Percentiles rank a stretch among this genome's conserved stretches.
Evolutionary conservation across 495 filamentous ascomycete genomes (phyloP).

Genomic region (Aspergillus diversus): DNA sequence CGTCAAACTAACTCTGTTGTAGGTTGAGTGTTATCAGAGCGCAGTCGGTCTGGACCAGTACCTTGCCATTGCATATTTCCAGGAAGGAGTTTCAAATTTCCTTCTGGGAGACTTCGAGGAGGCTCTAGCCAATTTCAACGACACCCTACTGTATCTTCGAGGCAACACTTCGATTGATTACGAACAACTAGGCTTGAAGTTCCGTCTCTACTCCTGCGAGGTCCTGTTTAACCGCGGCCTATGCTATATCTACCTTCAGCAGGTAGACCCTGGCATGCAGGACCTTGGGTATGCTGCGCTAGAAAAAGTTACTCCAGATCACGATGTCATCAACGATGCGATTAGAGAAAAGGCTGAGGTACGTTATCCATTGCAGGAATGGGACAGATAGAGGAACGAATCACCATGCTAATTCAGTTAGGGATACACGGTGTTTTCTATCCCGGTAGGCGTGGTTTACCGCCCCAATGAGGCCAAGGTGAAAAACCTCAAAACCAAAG

Average conservation of each 20-base stretch:
- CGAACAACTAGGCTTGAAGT: slow-evolving; percentile 92
- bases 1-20: slow-evolving; percentile 18
- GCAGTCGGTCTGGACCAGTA: slow-evolving; percentile 90
- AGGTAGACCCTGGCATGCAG: slow-evolving; percentile 85
- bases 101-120: slow-evolving; percentile 96
- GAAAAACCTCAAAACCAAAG: slow-evolving; percentile 94
- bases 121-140: slow-evolving; percentile 98
- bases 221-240: slow-evolving; percentile 97
- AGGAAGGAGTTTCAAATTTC: slow-evolving; percentile 98
- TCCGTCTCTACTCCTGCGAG: slow-evolving; percentile 96
- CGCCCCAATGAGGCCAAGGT: slow-evolving; percentile 97
- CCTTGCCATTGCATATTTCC: slow-evolving; percentile 97
- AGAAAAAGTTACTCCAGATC: slow-evolving; percentile 92
- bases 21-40: slow-evolving; percentile 95
- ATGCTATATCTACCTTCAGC: slow-evolving; percentile 95
- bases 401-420: slow-evolving; percentile 21
- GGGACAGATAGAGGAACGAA: background rate
- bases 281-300: slow-evolving; percentile 92
- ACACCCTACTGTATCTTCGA: slow-evolving; percentile 90
- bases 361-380: slow-evolving; percentile 28
- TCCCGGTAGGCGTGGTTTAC: slow-evolving; percentile 93
- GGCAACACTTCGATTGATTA: slow-evolving; percentile 98
- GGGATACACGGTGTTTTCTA: slow-evolving; percentile 99
- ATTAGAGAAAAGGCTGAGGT: slow-evolving; percentile 93
- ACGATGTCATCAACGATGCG: slow-evolving; percentile 97